Percentiles rank a stretch among this genome's conserved stretches.
Evolutionary conservation across 2,329 filamentous ascomycete species (phyloP).

Genomic region (Arthroderma sp.): DNA sequence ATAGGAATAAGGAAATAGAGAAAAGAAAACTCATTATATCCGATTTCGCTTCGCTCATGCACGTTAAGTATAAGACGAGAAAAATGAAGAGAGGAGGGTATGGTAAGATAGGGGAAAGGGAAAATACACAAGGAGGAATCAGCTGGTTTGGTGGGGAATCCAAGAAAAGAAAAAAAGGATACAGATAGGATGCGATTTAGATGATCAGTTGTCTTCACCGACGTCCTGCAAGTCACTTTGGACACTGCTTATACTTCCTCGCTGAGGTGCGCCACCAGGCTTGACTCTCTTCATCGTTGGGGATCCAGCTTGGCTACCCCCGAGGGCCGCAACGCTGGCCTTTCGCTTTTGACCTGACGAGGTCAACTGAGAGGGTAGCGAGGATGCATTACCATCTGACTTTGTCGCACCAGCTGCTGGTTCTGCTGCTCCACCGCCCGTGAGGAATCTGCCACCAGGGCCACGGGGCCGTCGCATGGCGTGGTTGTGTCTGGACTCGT

Average conservation of each 20-base stretch:
- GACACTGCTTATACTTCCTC: conserved; percentile 27
- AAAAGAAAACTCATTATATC: conserved; percentile 9
- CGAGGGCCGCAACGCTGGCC: conserved; percentile 26
- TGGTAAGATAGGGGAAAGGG: too few species aligned
- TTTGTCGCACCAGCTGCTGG: conserved; percentile 26
- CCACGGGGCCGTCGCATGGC: conserved; percentile 92
- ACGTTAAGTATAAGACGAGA: too few species aligned
- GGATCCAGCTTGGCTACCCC: conserved; percentile 23
- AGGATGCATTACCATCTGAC: conserved; percentile 20
- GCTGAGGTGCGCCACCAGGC: conserved; percentile 19
- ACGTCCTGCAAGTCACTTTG: conserved; percentile 20
- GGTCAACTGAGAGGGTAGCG: conserved; percentile 13
- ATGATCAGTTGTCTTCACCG: conserved; percentile 39
- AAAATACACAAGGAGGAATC: too few species aligned
- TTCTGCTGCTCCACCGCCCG: conserved; percentile 76
- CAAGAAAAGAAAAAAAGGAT: conserved; percentile 14
- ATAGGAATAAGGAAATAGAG: conserved; percentile 9
- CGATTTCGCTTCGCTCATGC: conserved; percentile 9
- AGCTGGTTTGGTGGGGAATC: conserved; percentile 7
- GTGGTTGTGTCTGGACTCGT: conserved; percentile 95
- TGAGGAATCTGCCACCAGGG: conserved; percentile 88
- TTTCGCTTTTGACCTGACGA: conserved; percentile 38
- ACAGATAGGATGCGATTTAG: conserved; percentile 3
- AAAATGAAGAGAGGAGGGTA: too few species aligned
- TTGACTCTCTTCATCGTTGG: conserved; percentile 38